phyloP scores from a whole-genome alignment of 2,329 filamentous ascomycete species.

The Paramyrothecium sp. region DNA sequence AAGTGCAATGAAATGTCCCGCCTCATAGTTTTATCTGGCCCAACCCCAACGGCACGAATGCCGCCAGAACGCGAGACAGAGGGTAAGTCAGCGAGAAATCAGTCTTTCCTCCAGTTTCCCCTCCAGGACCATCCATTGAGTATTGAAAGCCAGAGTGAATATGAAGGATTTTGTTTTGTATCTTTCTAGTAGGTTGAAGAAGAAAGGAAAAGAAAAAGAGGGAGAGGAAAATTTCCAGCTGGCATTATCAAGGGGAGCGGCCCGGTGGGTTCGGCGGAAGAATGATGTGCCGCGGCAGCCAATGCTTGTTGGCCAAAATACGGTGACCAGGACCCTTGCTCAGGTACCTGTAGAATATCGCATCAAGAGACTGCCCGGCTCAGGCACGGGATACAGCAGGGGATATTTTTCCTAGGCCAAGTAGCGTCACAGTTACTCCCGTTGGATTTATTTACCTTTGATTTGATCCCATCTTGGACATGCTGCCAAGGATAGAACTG shows the following conservation, averaged over 20 bases:
- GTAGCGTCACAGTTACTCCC: no score
- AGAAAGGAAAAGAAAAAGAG: conserved; percentile 23
- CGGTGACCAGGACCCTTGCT: neutral
- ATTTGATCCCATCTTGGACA: no score
- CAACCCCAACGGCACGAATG: conserved; percentile 26
- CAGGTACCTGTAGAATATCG: neutral
- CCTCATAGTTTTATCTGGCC: conserved; percentile 32
- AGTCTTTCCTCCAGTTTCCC: conserved; percentile 72
- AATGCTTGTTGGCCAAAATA: neutral
- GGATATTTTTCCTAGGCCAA: no score
- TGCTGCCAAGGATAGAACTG: no score
- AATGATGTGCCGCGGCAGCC: conserved; percentile 18
- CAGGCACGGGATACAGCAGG: no score
- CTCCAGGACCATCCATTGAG: conserved; percentile 56
- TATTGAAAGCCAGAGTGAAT: conserved; percentile 67
- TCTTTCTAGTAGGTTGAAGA: conserved; percentile 43
- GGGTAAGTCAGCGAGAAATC: conserved; percentile 45
- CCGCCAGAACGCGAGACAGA: conserved; percentile 37
- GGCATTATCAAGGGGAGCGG: conserved; percentile 12
- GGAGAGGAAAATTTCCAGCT: conserved; percentile 5
- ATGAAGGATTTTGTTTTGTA: conserved; percentile 48
- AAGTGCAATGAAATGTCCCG: conserved; percentile 24
- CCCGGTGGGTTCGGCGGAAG: conserved; percentile 17
- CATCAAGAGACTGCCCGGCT: no score
- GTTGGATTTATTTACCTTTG: no score